These are phyloP conservation scores for Dalechampia spathulata DNA, from an alignment of 441 rosid species.

Conservation along the genomic window DNA sequence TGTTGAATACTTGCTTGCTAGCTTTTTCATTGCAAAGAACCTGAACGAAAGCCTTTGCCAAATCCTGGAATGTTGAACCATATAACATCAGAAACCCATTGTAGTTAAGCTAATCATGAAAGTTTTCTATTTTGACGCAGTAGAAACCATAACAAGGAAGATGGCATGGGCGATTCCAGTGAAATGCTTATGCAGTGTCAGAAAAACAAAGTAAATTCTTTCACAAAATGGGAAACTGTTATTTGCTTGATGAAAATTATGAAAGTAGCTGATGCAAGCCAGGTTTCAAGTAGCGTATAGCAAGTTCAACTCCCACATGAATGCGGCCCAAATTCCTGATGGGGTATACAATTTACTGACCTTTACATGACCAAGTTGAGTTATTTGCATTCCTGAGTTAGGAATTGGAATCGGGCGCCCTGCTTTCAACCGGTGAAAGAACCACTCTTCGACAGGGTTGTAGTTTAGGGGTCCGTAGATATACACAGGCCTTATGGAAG, in stretches of 20 bases:
- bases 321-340: neutral
- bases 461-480: slow-evolving; percentile 94
- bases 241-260: neutral
- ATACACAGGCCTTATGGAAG: slow-evolving; percentile 85
- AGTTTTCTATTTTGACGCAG: too few relatives aligned
- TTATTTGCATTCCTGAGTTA: slow-evolving; percentile 69
- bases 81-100: too few relatives aligned
- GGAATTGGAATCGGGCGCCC: slow-evolving; percentile 95
- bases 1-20: slow-evolving; percentile 76
- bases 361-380: slow-evolving; percentile 95
- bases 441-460: slow-evolving; percentile 98
- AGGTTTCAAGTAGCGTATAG: too few relatives aligned
- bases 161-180: neutral
- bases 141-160: too few relatives aligned
- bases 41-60: slow-evolving; percentile 63
- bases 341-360: slow-evolving; percentile 26
- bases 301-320: too few relatives aligned
- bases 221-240: neutral
- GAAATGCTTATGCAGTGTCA: neutral
- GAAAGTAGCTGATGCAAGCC: too few relatives aligned
- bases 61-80: slow-evolving; percentile 45
- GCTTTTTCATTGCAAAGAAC: slow-evolving; percentile 90
- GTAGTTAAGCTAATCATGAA: too few relatives aligned
- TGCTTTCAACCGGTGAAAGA: slow-evolving; percentile 89
- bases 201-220: neutral